Evolutionary conservation across 306 rosid species (phyloP).

Genomic region (Trichosanthes truncata): DNA sequence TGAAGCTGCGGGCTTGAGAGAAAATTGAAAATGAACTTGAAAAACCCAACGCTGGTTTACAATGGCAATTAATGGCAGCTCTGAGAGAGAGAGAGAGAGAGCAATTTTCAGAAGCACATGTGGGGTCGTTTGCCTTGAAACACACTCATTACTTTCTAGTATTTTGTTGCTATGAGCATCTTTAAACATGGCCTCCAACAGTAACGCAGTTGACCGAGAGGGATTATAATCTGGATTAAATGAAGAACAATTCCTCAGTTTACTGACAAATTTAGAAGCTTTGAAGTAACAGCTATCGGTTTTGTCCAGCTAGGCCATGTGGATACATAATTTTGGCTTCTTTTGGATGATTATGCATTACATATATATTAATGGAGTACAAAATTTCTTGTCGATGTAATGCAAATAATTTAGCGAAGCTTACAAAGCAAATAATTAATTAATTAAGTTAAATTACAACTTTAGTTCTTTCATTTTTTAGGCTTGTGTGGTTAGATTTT

Average conservation of each 20-base stretch:
- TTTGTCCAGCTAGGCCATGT: constrained; percentile 46
- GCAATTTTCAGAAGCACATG: constrained; percentile 13
- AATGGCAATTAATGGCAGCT: constrained; percentile 28
- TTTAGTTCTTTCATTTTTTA: too few relatives aligned
- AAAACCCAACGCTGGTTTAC: constrained; percentile 16
- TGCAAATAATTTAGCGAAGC: background rate
- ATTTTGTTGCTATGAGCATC: constrained; percentile 25
- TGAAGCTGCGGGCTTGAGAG: background rate
- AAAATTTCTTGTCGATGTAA: background rate
- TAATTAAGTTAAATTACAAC: background rate
- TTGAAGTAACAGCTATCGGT: constrained; percentile 13
- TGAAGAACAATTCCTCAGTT: constrained; percentile 7
- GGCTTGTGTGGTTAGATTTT: too few relatives aligned
- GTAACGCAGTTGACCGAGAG: constrained; percentile 13
- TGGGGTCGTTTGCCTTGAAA: constrained; percentile 59
- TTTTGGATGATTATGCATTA: background rate
- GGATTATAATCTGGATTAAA: constrained; percentile 10
- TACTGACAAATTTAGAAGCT: constrained; percentile 18
- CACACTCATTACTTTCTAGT: constrained; percentile 78
- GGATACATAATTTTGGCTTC: constrained; percentile 12
- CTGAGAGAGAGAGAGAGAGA: constrained; percentile 2
- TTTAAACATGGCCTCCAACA: constrained; percentile 2
- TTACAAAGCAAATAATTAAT: background rate
- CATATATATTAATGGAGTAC: background rate
- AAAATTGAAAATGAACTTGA: background rate